Base-by-base conservation (phyloP, 2,329 filamentous ascomycete species). In the Aspergillus sp. region DNA sequence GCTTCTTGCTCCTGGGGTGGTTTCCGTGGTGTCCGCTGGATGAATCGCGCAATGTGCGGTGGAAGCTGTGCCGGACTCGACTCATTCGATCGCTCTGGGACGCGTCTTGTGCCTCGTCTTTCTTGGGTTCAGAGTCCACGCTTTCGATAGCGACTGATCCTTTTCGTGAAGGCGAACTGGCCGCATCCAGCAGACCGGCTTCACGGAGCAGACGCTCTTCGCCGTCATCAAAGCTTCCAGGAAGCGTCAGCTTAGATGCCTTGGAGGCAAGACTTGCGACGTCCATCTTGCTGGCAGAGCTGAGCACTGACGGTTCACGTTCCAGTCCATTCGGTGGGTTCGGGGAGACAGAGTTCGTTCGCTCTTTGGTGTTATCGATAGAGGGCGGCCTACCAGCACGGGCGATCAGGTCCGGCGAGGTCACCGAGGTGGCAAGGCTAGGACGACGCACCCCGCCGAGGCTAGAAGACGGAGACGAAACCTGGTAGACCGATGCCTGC, bases 11-110 rank as follows among this genome's bases (percentile, higher is more conserved):
- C 34, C 91, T 87, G 69, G 91, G 89, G 69, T 84, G 70, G 83
- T 85, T 77, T 83, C 88, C 68, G 60, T 73, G 68, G 31, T 64
- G 62, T 82, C 89, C 69, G 82, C 91, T 79, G 82, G 90, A 79
- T 15, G 90, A 85, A 70, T 98, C 94, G 66, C 95, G 87, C 61
- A 98, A 84, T 13, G 93, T 97, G 60, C 93, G 91, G 70, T 97
- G 94, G 15, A 98, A 81, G 74, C 93, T 97, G 64, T 93, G 89
- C 25, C 94, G 89, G 54, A 93, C 92, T 60, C 83, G 88, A 65
- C 82, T 84, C 48, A 90, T 87, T 49, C 81, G 77, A 55, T 82
- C 85, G 34, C 84, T 82, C 71, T 81, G 60, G 64, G 74, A 57
- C 65, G 73, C 43, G 66, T 81, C 67, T 66, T 74, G 60, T 64